Percentiles rank a stretch among this genome's conserved stretches.
Evolutionary conservation across 2,329 filamentous ascomycete species (phyloP).

Genomic region (Sporothrix variecibatus): DNA sequence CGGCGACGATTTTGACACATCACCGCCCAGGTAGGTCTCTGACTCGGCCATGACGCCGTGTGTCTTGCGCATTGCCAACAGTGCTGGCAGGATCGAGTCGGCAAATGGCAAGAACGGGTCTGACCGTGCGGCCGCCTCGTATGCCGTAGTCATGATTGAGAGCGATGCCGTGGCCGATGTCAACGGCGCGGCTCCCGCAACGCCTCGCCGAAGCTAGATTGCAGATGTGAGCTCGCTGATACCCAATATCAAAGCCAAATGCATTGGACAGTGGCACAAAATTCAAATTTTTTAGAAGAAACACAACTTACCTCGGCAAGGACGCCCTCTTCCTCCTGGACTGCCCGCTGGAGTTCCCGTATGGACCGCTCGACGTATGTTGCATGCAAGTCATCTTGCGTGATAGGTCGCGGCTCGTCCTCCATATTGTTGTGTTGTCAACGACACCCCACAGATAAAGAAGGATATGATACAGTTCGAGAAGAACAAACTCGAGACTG

Average conservation of each 20-base stretch:
- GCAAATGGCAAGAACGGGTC: slow-evolving; percentile 67
- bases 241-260: neutral
- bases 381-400: slow-evolving; percentile 47
- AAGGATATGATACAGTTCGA: neutral
- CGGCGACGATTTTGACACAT: slow-evolving; percentile 38
- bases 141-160: slow-evolving; percentile 63
- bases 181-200: slow-evolving; percentile 22
- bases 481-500: neutral
- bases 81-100: slow-evolving; percentile 68
- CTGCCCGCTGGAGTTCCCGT: slow-evolving; percentile 62
- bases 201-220: slow-evolving; percentile 31
- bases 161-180: slow-evolving; percentile 40
- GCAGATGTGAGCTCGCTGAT: neutral
- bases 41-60: slow-evolving; percentile 66
- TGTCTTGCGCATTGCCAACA: slow-evolving; percentile 70
- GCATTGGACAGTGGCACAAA: neutral
- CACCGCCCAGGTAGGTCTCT: slow-evolving; percentile 57
- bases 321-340: slow-evolving; percentile 56
- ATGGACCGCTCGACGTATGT: slow-evolving; percentile 66
- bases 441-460: neutral
- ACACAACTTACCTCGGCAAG: slow-evolving; percentile 47
- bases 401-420: slow-evolving; percentile 34
- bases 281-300: neutral
- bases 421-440: slow-evolving; percentile 33
- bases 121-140: slow-evolving; percentile 61